Evolutionary conservation across 768 basidiomycete genomes (phyloP), one percentile per base, ranked within the genome.

Genomic region (Cystofilobasidium capitatum): DNA sequence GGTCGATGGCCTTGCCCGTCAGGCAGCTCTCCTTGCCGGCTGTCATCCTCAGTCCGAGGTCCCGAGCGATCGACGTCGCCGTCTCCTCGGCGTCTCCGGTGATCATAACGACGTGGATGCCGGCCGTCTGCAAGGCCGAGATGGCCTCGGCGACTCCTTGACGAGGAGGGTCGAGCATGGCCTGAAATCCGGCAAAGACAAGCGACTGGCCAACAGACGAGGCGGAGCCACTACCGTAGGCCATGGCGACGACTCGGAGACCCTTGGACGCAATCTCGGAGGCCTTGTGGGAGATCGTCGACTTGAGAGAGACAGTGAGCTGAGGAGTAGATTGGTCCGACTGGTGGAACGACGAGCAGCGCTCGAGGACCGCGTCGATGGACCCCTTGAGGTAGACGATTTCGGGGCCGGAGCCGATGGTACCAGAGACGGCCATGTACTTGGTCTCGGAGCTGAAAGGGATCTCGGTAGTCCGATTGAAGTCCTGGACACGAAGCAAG

Each of bases 81-180:
- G 93, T 98, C 65, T 86, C 82, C 77, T 92, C 90, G 44, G 91
- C 86, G 73, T 98, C 93, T 6, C 93, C 93, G 0, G 94, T 97
- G 75, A 96, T 94, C 93, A 98, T 96, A 49, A 97, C 87, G 20
- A 97, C 86, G 73, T 93, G 91, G 58, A 98, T 87, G 6, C 92
- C 91, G 29, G 88, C 91, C 31, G 81, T 78, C 73, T 92, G 88
- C 42, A 97, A 79, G 35, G 88, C 78, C 40, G 81, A 81, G 70
- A 98, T 87, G 24, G 94, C 86, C 72, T 91, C 89, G 6, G 88
- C 86, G 22, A 96, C 91, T 35, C 92, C 94, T 72, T 87, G 87
- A 54, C 93, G 82, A 1, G 94, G 93, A 6, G 94, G 94, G 76
- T 98, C 93, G 64, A 88, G 79, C 91, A 97, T 98, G 12, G 89